Conservation (phyloP, 2,329 filamentous ascomycete genomes). For the Trichoderma atrobrunneum region DNA sequence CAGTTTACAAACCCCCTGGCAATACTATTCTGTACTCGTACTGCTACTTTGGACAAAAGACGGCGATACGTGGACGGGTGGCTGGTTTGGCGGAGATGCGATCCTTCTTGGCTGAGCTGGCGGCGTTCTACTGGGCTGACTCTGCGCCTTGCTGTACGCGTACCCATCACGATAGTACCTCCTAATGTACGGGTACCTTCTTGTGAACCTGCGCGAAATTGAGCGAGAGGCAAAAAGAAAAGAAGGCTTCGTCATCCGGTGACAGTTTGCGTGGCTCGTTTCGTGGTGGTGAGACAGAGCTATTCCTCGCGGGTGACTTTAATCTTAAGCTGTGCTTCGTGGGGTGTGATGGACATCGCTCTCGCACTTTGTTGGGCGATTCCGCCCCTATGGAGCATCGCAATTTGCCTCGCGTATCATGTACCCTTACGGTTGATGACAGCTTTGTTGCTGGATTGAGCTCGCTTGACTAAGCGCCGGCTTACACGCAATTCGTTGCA, state of each 20-base stretch:
- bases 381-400: not conserved
- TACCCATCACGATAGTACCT: not conserved
- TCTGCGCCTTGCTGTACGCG: not conserved
- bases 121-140: constrained; percentile 8
- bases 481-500: not conserved
- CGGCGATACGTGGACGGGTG: not conserved
- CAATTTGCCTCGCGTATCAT: not conserved
- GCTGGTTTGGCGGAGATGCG: not conserved
- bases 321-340: not conserved
- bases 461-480: not conserved
- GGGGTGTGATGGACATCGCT: not conserved
- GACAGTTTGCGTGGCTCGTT: constrained; percentile 2
- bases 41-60: not conserved
- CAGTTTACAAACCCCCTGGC: not conserved
- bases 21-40: not conserved
- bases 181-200: not conserved
- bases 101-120: constrained; percentile 2
- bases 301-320: not conserved
- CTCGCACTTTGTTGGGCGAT: not conserved
- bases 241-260: not conserved
- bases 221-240: not conserved
- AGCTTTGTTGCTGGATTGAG: not conserved
- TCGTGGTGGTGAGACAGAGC: constrained; percentile 6
- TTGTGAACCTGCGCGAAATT: not conserved
- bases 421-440: not conserved